Conservation (phyloP, 169 alveolate genomes). For the Plasmodium vivax region DNA sequence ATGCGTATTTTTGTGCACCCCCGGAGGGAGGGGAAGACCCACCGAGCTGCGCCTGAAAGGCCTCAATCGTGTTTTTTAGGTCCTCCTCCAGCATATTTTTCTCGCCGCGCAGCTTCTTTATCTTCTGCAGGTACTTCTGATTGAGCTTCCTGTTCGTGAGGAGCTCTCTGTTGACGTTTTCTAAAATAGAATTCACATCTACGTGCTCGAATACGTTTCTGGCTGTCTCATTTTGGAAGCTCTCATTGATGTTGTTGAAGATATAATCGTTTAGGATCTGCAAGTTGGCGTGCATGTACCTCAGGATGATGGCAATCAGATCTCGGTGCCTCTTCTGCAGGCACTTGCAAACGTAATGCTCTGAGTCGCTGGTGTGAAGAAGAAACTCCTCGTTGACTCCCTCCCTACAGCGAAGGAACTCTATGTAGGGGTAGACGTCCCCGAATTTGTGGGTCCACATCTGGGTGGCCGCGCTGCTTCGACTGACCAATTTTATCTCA, state of each 20-base stretch:
- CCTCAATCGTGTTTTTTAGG: constrained; percentile 51
- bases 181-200: constrained; percentile 32
- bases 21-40: background rate
- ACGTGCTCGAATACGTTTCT: constrained; percentile 47
- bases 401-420: background rate
- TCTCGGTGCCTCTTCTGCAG: constrained; percentile 53
- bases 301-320: constrained; percentile 26
- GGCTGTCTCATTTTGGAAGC: constrained; percentile 9
- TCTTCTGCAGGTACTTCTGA: constrained; percentile 11
- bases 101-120: constrained; percentile 25
- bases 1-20: background rate
- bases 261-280: constrained; percentile 46
- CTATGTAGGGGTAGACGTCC: constrained; percentile 37
- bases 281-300: constrained; percentile 63
- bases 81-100: constrained; percentile 61
- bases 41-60: constrained; percentile 58
- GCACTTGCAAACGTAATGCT: constrained; percentile 39
- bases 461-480: background rate
- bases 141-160: constrained; percentile 8
- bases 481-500: constrained; percentile 43
- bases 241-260: constrained; percentile 43
- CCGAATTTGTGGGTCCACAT: constrained; percentile 56
- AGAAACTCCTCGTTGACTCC: background rate
- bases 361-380: constrained; percentile 18
- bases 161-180: constrained; percentile 48